These are phyloP conservation scores for Phytophthora nicotianae DNA, from an alignment of 352 stramenopile genomes.

Conservation along the genomic window DNA sequence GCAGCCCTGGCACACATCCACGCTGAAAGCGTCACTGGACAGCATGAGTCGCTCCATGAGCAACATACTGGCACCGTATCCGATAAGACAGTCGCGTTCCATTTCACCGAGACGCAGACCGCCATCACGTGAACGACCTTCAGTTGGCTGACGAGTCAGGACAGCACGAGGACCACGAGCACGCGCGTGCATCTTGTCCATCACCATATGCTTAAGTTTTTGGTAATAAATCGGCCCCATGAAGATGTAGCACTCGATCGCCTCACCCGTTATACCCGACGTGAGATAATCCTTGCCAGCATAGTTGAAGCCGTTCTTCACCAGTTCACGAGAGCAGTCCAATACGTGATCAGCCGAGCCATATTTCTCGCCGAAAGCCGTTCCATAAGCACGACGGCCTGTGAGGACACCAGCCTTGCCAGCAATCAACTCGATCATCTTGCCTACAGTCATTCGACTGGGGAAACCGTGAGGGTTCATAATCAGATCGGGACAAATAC, in stretches of 20 bases:
- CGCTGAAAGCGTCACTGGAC: conserved; percentile 98
- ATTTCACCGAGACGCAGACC: conserved; percentile 99
- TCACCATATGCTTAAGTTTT: conserved; percentile 99
- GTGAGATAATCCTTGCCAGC: conserved; percentile 98
- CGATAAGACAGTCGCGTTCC: conserved; percentile 99
- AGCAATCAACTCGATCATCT: conserved; percentile 99
- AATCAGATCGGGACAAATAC: conserved; percentile 98
- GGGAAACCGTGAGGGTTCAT: conserved; percentile 99
- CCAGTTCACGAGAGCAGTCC: conserved; percentile 93
- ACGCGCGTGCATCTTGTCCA: conserved; percentile 99
- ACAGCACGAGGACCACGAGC: conserved; percentile 94
- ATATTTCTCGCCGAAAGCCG: conserved; percentile 98
- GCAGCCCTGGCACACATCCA: conserved; percentile 97
- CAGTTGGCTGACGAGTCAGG: conserved; percentile 98
- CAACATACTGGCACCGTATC: conserved; percentile 98
- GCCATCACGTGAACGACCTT: conserved; percentile 97
- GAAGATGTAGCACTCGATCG: conserved; percentile 99
- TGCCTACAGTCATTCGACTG: conserved; percentile 99
- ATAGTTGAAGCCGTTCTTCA: conserved; percentile 99
- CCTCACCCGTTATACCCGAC: conserved; percentile 94
- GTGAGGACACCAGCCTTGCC: conserved; percentile 98
- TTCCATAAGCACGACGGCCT: conserved; percentile 97
- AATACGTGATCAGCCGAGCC: conserved; percentile 94
- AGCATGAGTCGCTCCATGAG: conserved; percentile 99
- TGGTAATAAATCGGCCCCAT: conserved; percentile 99